Conservation (phyloP, 148 eudicot genomes). For the Linanthus parryae region DNA sequence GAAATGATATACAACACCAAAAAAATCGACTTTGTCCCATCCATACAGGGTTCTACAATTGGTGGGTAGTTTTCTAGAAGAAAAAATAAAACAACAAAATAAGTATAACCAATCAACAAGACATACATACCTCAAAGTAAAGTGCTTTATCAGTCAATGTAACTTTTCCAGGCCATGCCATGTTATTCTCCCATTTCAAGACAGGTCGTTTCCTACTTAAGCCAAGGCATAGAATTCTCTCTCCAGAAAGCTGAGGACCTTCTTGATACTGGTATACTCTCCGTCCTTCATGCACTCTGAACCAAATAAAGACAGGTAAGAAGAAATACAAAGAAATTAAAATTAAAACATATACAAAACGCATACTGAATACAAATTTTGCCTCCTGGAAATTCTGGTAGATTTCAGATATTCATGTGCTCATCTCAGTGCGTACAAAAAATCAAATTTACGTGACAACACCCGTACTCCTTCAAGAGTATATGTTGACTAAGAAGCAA, state of each 20-base stretch:
- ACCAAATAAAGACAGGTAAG: constrained; percentile 4
- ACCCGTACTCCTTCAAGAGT: too few species aligned
- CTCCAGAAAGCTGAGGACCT: constrained; percentile 31
- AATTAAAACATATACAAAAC: too few species aligned
- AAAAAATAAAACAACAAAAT: background rate
- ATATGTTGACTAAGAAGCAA: too few species aligned
- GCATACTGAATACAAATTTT: background rate
- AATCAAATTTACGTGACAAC: too few species aligned
- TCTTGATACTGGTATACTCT: constrained; percentile 48
- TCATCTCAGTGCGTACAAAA: too few species aligned
- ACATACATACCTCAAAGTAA: constrained; percentile 72
- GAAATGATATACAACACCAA: too few species aligned
- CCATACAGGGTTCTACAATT: too few species aligned
- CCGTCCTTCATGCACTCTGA: constrained; percentile 81
- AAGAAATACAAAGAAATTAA: too few species aligned
- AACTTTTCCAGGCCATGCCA: constrained; percentile 92
- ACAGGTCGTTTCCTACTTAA: constrained; percentile 79
- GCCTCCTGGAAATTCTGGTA: background rate
- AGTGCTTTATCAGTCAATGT: constrained; percentile 84
- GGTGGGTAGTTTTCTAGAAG: too few species aligned
- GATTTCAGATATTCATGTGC: too few species aligned
- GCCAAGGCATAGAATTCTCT: constrained; percentile 66
- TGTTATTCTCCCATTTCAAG: constrained; percentile 80
- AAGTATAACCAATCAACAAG: constrained; percentile 6
- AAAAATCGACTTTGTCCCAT: too few species aligned